phyloP scores from a whole-genome alignment of 139 green algal species.

The Edaphochlamys debaryana region DNA sequence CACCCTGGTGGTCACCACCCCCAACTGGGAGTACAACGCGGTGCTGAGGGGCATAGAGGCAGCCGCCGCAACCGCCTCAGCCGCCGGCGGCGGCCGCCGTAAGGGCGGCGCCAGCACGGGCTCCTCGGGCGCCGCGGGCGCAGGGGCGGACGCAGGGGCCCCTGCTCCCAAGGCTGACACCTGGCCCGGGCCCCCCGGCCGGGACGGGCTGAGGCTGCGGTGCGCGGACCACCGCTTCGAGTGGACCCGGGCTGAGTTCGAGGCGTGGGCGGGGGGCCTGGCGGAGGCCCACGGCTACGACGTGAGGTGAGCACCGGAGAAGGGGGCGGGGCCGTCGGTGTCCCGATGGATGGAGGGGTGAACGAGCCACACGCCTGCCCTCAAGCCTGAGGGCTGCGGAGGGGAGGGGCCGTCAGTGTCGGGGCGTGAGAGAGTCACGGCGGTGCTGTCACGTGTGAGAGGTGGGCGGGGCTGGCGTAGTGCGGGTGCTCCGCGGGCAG shows the following conservation, averaged over 20 bases:
- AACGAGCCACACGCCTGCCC: background rate
- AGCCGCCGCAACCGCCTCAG: background rate
- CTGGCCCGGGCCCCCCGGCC: conserved; percentile 36
- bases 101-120: background rate
- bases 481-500: no score
- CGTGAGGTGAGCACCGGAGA: conserved; percentile 40
- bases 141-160: no score
- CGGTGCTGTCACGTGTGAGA: no score
- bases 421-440: no score
- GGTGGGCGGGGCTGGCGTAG: no score
- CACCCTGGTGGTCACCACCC: conserved; percentile 69
- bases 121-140: background rate
- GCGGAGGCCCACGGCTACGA: conserved; percentile 55
- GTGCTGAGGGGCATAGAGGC: conserved; percentile 44
- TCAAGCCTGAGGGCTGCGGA: no score
- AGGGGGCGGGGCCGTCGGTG: background rate
- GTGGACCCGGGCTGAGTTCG: conserved; percentile 70
- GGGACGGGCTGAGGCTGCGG: conserved; percentile 57
- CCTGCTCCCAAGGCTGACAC: no score
- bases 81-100: background rate
- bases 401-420: no score
- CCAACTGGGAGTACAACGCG: conserved; percentile 79
- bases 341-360: no score
- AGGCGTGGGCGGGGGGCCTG: conserved; percentile 46
- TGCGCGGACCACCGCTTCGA: conserved; percentile 78